phyloP scores from a whole-genome alignment of 1,284 basidiomycete species.

The Vanrija humicola region DNA sequence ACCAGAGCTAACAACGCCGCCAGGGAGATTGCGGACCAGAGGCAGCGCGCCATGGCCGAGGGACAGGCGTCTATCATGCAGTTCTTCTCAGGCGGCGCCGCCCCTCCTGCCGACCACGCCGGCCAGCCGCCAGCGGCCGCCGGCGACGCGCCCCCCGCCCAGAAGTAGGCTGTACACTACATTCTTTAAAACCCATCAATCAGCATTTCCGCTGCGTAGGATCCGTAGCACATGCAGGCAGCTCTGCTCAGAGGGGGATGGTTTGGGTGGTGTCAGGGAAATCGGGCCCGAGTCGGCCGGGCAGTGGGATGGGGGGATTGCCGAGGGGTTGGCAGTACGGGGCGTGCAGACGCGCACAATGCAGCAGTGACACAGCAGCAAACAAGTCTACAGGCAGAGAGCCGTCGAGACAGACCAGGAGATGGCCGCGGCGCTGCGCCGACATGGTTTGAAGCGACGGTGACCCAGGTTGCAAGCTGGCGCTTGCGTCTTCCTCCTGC shows the following conservation, averaged over 20 bases:
- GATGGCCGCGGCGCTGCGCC: too few relatives aligned
- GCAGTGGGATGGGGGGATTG: too few relatives aligned
- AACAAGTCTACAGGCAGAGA: too few relatives aligned
- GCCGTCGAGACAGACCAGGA: too few relatives aligned
- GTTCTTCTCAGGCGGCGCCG: slow-evolving; percentile 46
- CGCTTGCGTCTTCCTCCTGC: too few relatives aligned
- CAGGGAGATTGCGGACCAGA: slow-evolving; percentile 62
- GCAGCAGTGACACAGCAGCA: background rate
- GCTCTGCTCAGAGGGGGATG: background rate
- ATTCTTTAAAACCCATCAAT: too few relatives aligned
- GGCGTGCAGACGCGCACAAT: background rate
- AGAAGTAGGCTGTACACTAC: background rate
- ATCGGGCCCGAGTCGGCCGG: too few relatives aligned
- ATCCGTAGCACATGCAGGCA: background rate
- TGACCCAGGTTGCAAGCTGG: too few relatives aligned
- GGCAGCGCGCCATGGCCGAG: slow-evolving; percentile 66
- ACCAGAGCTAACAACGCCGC: slow-evolving; percentile 2
- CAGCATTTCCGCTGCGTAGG: too few relatives aligned
- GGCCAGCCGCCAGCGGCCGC: background rate
- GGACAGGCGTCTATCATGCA: slow-evolving; percentile 52
- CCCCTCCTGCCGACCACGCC: slow-evolving; percentile 4
- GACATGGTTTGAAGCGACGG: too few relatives aligned
- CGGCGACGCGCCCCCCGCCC: slow-evolving; percentile 16
- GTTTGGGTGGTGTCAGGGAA: too few relatives aligned
- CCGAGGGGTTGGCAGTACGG: too few relatives aligned